Percentiles rank a stretch among this genome's conserved stretches.
Conservation (phyloP, 768 basidiomycete genomes). For the Macrolepiota dolichaula region DNA sequence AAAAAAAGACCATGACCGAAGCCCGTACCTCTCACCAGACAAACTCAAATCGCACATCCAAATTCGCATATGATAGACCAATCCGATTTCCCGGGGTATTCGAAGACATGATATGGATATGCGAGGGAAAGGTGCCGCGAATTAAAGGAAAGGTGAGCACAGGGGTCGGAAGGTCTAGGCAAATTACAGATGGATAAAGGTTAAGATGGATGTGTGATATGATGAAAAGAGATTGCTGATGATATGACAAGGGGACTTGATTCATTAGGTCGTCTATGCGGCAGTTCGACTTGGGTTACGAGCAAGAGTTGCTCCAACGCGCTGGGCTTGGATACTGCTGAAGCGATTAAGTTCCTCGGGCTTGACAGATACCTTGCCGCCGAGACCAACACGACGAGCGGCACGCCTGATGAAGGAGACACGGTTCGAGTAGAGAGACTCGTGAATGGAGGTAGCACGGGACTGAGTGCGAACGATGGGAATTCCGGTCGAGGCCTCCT, state of each 20-base stretch:
- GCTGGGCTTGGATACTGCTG: slow-evolving; percentile 79
- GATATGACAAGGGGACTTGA: neutral
- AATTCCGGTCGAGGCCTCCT: slow-evolving; percentile 44
- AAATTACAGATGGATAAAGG: slow-evolving; percentile 5
- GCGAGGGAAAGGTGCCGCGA: slow-evolving; percentile 7
- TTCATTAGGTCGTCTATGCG: slow-evolving; percentile 3
- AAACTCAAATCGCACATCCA: slow-evolving; percentile 3
- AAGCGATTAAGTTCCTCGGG: slow-evolving; percentile 83
- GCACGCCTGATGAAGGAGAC: slow-evolving; percentile 89
- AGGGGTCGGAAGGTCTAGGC: slow-evolving; percentile 4
- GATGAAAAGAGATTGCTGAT: slow-evolving; percentile 8
- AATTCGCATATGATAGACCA: slow-evolving; percentile 4
- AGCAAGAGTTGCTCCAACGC: slow-evolving; percentile 71
- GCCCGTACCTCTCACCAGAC: neutral
- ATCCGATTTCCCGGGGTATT: slow-evolving; percentile 12
- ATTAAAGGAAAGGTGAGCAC: neutral
- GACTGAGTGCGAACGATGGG: slow-evolving; percentile 86
- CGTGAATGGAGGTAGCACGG: slow-evolving; percentile 88
- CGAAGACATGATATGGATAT: slow-evolving; percentile 9
- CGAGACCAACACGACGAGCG: slow-evolving; percentile 84
- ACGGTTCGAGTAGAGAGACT: slow-evolving; percentile 93
- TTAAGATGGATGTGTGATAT: slow-evolving; percentile 9
- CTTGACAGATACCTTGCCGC: slow-evolving; percentile 71
- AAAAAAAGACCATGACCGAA: neutral
- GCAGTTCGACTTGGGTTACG: slow-evolving; percentile 54